These are phyloP conservation scores for Macrolepiota dolichaula DNA, from an alignment of 768 basidiomycete species.

Conservation along the genomic window DNA sequence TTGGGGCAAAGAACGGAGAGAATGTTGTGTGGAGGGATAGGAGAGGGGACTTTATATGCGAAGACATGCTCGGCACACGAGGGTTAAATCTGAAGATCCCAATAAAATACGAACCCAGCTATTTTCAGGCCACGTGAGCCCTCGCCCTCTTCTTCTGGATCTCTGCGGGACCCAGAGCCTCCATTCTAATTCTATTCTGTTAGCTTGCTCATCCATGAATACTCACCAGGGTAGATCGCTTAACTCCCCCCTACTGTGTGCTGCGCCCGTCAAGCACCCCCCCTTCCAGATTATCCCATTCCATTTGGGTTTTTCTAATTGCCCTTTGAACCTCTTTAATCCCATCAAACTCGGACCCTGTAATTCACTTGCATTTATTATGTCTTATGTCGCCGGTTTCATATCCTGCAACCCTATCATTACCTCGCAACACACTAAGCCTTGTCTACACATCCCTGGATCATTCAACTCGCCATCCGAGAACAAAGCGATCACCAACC, in stretches of 20 bases:
- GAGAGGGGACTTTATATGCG: slow-evolving; percentile 40
- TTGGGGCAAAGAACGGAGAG: slow-evolving; percentile 1
- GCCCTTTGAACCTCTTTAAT: not conserved
- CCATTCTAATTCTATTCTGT: not conserved
- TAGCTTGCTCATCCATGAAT: not conserved
- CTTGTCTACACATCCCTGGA: not conserved
- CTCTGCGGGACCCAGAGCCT: not conserved
- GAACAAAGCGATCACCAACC: not conserved
- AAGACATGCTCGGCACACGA: slow-evolving; percentile 37
- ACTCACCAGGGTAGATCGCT: not conserved
- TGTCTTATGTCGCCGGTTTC: not conserved
- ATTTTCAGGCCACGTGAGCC: slow-evolving; percentile 4
- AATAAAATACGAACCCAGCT: not conserved
- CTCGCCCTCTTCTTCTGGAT: slow-evolving; percentile 2
- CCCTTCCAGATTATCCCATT: too few relatives aligned
- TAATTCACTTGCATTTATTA: not conserved
- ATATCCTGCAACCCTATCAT: not conserved
- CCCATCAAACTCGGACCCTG: not conserved
- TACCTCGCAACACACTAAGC: not conserved
- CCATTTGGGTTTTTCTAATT: not conserved
- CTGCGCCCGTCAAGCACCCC: not conserved
- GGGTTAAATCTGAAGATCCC: slow-evolving; percentile 21
- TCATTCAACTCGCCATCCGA: not conserved
- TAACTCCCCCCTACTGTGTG: too few relatives aligned
- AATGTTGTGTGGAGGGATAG: slow-evolving; percentile 23